Base-by-base conservation (phyloP, 257 asterid species). In the Gardenia jasminoides region DNA sequence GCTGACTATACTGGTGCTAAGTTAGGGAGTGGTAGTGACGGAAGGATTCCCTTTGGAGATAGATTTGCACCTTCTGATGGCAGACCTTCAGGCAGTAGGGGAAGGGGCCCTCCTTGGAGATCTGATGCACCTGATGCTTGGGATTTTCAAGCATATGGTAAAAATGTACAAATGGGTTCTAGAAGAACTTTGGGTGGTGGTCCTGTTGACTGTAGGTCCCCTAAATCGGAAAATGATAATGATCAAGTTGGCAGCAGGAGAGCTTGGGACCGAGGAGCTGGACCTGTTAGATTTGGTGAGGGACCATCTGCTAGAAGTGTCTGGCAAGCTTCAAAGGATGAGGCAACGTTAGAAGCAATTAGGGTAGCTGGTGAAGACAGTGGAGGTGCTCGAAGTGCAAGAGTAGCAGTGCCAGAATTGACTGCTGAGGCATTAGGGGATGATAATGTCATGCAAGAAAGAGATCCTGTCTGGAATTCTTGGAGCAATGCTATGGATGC, bases 231-330 rank as follows among this genome's bases (percentile, higher is more conserved):
- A 73, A 88, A 70, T 22, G 96, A 91, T 75, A 80, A 75, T 48
- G 98, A 92, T 79, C 93, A 87, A 80, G 85, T 75, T 28, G 91
- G 90, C 68, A 86, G 87, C 87, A 81, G 96, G 84, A 88, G 94
- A 83, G 98, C 88, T 70, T 93, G 98, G 98, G 97, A 88, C 66
- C 90, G 92, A 83, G 95, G 95, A 82, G 86, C 82, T 12, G 91
- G 88, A 70, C 94, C 92, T 6, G 86, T 96, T 88, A 84, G 98
- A 81, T 96, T 93, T 70, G 97, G 98, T 13, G 99, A 96, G 89
- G 99, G 99, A 64, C 99, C 99, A 67, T 96, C 99, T 58, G 99
- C 99, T 7, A 89, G 99, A 88, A 94, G 99, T 70, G 97, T 96
- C 39, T 94, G 99, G 99, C 97, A 94, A 89, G 99, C 99, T 86